These are phyloP conservation scores for Fusarium torreyae DNA, from an alignment of 2,329 filamentous ascomycete species.

Conservation along the genomic window DNA sequence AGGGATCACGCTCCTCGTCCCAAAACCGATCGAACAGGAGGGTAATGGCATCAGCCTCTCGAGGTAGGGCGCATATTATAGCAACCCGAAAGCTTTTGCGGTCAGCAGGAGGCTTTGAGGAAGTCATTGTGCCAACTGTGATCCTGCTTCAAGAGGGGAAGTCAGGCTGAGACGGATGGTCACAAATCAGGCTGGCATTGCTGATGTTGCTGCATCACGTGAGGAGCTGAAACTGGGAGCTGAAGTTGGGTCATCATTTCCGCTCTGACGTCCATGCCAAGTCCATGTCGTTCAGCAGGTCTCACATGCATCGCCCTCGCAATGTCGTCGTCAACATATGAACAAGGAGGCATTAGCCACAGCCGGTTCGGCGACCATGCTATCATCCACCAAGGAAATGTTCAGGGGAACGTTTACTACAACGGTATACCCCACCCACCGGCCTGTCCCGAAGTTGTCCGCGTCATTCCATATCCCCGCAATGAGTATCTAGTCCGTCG, in stretches of 20 bases:
- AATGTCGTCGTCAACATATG: too few relatives aligned
- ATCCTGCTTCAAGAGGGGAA: background rate
- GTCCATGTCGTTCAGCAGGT: background rate
- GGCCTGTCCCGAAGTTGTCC: constrained; percentile 18
- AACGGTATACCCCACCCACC: background rate
- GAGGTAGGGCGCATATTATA: background rate
- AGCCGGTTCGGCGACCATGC: constrained; percentile 5
- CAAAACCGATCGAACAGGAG: constrained; percentile 43
- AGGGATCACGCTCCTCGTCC: constrained; percentile 13
- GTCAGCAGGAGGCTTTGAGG: fast-evolving
- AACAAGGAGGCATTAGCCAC: background rate
- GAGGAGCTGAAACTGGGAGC: background rate
- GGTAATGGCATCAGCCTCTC: background rate
- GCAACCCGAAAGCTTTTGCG: background rate
- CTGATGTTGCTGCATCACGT: background rate
- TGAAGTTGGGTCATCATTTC: too few relatives aligned
- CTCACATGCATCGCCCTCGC: background rate
- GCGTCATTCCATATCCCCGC: constrained; percentile 42
- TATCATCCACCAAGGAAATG: constrained; percentile 14
- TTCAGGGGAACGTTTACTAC: constrained; percentile 15
- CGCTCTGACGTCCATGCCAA: background rate
- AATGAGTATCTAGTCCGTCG: constrained; percentile 49
- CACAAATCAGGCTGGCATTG: background rate
- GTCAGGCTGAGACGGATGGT: too few relatives aligned
- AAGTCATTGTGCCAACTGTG: fast-evolving